Percentiles rank a stretch among this genome's conserved stretches.
Evolutionary conservation across 352 stramenopile species (phyloP).

Genomic region (Sclerospora graminicola): DNA sequence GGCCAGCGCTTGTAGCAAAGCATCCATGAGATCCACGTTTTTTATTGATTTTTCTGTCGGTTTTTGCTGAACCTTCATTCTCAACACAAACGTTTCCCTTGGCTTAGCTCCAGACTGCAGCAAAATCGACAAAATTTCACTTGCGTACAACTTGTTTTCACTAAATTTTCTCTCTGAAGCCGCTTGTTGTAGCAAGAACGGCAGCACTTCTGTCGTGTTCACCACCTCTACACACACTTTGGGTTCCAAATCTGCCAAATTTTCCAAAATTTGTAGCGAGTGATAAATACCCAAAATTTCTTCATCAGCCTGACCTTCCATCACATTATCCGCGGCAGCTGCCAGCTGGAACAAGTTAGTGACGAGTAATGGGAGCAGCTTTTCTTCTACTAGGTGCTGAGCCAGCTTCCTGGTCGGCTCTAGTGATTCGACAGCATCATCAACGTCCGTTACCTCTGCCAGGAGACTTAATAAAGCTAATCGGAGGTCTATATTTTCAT

Average conservation of each 20-base stretch:
- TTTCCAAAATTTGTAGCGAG: slow-evolving; percentile 76
- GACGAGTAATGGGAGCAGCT: slow-evolving; percentile 42
- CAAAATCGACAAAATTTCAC: slow-evolving; percentile 81
- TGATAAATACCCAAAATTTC: slow-evolving; percentile 65
- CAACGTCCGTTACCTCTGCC: slow-evolving; percentile 63
- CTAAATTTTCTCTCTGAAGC: slow-evolving; percentile 24
- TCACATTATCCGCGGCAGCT: slow-evolving; percentile 1
- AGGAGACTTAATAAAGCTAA: slow-evolving; percentile 45
- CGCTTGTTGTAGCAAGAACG: slow-evolving; percentile 48
- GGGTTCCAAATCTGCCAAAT: slow-evolving; percentile 53
- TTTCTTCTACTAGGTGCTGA: slow-evolving; percentile 46
- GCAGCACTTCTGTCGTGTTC: slow-evolving; percentile 36
- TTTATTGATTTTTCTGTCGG: slow-evolving; percentile 5
- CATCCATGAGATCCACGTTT: slow-evolving; percentile 81
- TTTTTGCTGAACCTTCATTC: slow-evolving; percentile 9
- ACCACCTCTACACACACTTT: slow-evolving; percentile 34
- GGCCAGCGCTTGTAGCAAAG: slow-evolving; percentile 83
- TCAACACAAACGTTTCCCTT: slow-evolving; percentile 35
- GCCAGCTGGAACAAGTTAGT: slow-evolving; percentile 35
- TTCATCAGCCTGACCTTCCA: slow-evolving; percentile 36
- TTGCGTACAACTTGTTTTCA: slow-evolving; percentile 78
- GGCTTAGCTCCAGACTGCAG: slow-evolving; percentile 43
- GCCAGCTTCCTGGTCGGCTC: slow-evolving; percentile 34
- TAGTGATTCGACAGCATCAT: slow-evolving; percentile 34
- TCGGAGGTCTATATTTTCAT: slow-evolving; percentile 76